Conservation (phyloP, 2,329 filamentous ascomycete genomes). For the Diaporthe humulicola region DNA sequence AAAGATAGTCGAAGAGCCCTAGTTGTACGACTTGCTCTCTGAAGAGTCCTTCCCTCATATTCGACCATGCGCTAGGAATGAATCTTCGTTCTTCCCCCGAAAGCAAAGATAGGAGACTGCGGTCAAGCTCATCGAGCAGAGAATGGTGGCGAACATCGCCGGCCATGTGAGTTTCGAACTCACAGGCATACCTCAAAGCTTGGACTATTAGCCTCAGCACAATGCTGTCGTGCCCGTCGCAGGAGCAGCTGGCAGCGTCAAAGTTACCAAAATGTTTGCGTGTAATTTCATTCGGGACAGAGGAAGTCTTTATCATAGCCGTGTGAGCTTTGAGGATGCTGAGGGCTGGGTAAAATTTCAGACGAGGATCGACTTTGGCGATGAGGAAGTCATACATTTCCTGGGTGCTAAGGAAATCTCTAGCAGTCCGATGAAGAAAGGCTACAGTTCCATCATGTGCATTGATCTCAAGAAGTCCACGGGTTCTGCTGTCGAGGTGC, state of each 20-base stretch:
- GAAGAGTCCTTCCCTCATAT: neutral
- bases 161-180: neutral
- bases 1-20: neutral
- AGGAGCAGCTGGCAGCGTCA: too few relatives aligned
- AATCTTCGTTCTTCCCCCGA: fast-evolving
- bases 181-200: neutral
- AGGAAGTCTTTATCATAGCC: neutral
- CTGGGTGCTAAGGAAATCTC: neutral
- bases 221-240: too few relatives aligned
- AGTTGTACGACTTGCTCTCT: neutral
- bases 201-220: fast-evolving
- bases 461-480: neutral
- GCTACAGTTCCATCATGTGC: neutral
- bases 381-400: neutral
- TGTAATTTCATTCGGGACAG: neutral
- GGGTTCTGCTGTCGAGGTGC: neutral
- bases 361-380: neutral
- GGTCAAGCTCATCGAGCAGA: neutral
- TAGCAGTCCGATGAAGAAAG: neutral
- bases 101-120: neutral
- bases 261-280: neutral
- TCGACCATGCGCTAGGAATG: neutral
- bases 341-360: neutral
- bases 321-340: neutral
- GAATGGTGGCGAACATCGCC: neutral